These are phyloP conservation scores for Pistacia integerrima DNA, from an alignment of 345 rosid species.

Conservation along the genomic window DNA sequence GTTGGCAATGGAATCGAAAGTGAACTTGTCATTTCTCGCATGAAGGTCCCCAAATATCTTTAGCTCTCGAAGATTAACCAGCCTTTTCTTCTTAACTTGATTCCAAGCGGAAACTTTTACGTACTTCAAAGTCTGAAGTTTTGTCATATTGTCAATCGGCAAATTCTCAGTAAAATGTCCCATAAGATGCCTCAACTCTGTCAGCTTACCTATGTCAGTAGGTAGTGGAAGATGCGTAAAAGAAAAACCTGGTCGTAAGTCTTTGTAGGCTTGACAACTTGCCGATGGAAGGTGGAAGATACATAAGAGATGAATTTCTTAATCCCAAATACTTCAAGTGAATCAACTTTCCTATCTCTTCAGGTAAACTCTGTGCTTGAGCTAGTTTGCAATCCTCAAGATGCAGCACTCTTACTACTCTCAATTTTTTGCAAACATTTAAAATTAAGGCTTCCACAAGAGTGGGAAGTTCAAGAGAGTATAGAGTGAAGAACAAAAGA, in stretches of 20 bases:
- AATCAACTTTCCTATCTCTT: neutral
- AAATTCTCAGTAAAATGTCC: neutral
- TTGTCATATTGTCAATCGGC: neutral
- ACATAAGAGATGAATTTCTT: neutral
- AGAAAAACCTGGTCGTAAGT: too few relatives aligned
- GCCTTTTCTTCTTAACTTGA: neutral
- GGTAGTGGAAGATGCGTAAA: too few relatives aligned
- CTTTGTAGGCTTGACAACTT: slow-evolving; percentile 22
- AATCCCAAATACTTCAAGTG: neutral
- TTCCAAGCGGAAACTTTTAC: neutral
- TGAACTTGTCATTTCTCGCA: neutral
- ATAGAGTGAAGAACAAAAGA: neutral
- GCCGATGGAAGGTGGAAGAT: neutral
- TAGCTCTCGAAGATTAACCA: slow-evolving; percentile 2
- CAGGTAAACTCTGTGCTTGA: neutral
- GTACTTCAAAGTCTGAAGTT: neutral
- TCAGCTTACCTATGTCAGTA: neutral
- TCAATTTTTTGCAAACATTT: neutral
- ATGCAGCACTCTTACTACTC: neutral
- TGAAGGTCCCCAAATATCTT: fast-evolving
- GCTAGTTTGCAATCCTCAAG: neutral
- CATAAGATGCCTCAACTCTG: neutral
- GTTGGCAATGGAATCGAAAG: neutral
- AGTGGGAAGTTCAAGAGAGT: too few relatives aligned
- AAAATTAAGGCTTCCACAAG: too few relatives aligned